These are phyloP conservation scores for Quercus glauca DNA, from an alignment of 306 rosid genomes.

Conservation along the genomic window DNA sequence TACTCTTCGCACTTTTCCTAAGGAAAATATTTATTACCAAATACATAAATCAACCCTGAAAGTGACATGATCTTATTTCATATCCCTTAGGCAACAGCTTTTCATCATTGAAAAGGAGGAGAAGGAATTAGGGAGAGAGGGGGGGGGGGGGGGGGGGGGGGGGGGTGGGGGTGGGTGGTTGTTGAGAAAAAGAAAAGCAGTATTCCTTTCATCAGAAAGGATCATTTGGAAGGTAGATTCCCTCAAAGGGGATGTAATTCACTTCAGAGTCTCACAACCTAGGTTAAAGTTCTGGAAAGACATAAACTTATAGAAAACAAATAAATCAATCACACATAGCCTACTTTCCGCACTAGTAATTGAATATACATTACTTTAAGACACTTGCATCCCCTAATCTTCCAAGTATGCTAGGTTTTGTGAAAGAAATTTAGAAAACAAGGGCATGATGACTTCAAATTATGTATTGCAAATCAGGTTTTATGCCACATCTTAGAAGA, in stretches of 20 bases:
- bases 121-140: too few relatives aligned
- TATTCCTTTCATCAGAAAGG: neutral
- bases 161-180: too few relatives aligned
- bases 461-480: too few relatives aligned
- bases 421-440: neutral
- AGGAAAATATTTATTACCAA: neutral
- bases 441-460: neutral
- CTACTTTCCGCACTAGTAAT: neutral
- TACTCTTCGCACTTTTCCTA: neutral
- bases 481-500: neutral
- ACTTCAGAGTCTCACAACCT: neutral
- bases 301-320: neutral
- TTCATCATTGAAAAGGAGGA: neutral
- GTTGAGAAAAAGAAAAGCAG: neutral
- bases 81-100: neutral
- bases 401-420: neutral
- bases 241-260: neutral
- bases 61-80: neutral
- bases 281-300: neutral
- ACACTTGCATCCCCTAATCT: neutral
- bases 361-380: neutral
- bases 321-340: neutral
- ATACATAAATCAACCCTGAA: neutral
- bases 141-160: too few relatives aligned
- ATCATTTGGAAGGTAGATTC: neutral